Conservation (phyloP, 768 basidiomycete species). For the Artomyces pyxidatus region DNA sequence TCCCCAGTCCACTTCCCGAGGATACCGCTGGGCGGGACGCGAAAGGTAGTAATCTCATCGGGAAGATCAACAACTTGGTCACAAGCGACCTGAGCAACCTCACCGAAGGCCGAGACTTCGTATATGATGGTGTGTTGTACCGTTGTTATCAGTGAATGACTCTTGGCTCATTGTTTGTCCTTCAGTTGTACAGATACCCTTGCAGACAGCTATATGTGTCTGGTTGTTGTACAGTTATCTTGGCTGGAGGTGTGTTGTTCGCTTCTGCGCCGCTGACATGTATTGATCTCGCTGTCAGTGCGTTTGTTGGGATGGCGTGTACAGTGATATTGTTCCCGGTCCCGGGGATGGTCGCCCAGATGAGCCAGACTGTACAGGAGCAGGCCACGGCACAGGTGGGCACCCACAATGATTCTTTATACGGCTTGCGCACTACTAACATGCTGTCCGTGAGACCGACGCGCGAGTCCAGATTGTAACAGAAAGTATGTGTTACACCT, state of each 20-base stretch:
- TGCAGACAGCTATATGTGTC: slow-evolving; percentile 33
- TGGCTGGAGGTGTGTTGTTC: slow-evolving; percentile 36
- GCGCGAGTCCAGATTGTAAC: slow-evolving; percentile 37
- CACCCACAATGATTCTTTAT: background rate
- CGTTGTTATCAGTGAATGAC: background rate
- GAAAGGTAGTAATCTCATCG: slow-evolving; percentile 42
- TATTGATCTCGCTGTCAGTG: slow-evolving; percentile 17
- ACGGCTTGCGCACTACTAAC: background rate
- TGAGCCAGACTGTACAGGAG: slow-evolving; percentile 27
- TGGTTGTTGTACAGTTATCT: slow-evolving; percentile 37
- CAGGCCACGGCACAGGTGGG: slow-evolving; percentile 33
- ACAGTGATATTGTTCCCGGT: slow-evolving; percentile 34
- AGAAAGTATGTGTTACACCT: slow-evolving; percentile 23
- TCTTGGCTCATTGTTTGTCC: background rate
- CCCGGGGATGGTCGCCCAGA: slow-evolving; percentile 31
- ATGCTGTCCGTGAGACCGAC: slow-evolving; percentile 30
- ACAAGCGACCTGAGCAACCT: slow-evolving; percentile 46
- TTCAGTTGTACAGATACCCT: slow-evolving; percentile 29
- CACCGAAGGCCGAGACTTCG: slow-evolving; percentile 22
- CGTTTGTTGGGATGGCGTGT: slow-evolving; percentile 32
- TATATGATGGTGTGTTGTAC: slow-evolving; percentile 6
- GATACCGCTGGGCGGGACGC: background rate
- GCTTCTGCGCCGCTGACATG: background rate
- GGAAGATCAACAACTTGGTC: slow-evolving; percentile 72
- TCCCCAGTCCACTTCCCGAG: no score